Percentiles rank a stretch among this genome's conserved stretches.
phyloP scores from a whole-genome alignment of 345 rosid species.

The Carallia pectinifolia region DNA sequence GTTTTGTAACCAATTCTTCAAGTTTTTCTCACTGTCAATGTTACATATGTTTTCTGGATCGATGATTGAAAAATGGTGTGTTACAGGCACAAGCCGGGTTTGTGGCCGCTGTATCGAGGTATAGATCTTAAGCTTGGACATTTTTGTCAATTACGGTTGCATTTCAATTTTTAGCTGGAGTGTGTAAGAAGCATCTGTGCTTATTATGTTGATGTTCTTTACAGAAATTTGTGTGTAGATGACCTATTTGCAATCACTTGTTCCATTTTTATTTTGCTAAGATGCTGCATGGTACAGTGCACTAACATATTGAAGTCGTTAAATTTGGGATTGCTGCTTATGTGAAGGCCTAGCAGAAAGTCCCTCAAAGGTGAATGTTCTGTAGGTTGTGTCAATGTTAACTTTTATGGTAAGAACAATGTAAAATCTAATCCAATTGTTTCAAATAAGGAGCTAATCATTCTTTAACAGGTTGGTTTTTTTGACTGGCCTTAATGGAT shows the following conservation, averaged over 20 bases:
- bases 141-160: not conserved
- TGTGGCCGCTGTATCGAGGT: conserved; percentile 99
- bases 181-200: not conserved
- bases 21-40: conserved; percentile 1
- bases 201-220: not conserved
- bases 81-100: conserved; percentile 67
- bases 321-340: no score
- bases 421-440: not conserved
- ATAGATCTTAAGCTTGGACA: conserved; percentile 14
- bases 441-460: no score
- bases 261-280: no score
- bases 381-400: no score
- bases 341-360: no score
- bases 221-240: no score
- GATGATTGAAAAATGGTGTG: conserved; percentile 25
- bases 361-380: no score
- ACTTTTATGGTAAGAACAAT: not conserved
- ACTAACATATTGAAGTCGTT: no score
- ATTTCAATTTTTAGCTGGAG: not conserved
- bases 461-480: no score
- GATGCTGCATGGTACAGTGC: no score
- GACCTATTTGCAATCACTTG: no score
- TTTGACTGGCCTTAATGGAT: no score
- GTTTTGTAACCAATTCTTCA: conserved; percentile 9
- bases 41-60: conserved; percentile 4